Conservation (phyloP, 2,329 filamentous ascomycete genomes). For the Clonostachys solani region DNA sequence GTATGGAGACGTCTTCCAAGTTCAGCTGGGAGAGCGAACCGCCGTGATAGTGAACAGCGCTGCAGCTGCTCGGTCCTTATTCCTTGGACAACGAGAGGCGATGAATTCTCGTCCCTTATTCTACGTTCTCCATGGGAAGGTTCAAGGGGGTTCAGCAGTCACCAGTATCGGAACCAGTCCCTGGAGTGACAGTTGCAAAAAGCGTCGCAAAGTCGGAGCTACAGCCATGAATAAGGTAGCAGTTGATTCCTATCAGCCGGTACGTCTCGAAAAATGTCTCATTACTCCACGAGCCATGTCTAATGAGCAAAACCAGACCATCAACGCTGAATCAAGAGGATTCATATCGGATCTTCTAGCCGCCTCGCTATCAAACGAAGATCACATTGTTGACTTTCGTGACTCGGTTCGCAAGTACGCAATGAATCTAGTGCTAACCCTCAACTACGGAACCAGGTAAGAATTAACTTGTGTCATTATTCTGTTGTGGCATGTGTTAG, state of each 20-base stretch:
- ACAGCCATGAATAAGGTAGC: background rate
- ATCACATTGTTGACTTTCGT: background rate
- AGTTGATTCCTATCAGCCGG: background rate
- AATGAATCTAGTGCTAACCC: background rate
- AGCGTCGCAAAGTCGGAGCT: conserved; percentile 8
- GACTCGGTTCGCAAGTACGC: background rate
- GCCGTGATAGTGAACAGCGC: background rate
- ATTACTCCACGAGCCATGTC: background rate
- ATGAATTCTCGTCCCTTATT: conserved; percentile 63
- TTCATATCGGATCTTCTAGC: background rate
- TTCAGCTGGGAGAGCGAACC: background rate
- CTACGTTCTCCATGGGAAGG: conserved; percentile 57
- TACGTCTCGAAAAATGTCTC: background rate
- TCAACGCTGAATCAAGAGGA: background rate
- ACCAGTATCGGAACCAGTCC: conserved; percentile 58
- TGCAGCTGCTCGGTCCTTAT: background rate
- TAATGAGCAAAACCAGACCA: background rate
- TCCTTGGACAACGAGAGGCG: conserved; percentile 31
- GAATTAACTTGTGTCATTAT: background rate
- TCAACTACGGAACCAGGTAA: background rate
- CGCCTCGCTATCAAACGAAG: background rate
- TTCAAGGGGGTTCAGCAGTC: conserved; percentile 27
- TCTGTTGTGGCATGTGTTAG: background rate
- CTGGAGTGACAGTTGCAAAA: conserved; percentile 65
- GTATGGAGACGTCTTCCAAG: background rate